Base-by-base conservation (phyloP, 495 filamentous ascomycete genomes). In the Cenococcum geophilum region DNA sequence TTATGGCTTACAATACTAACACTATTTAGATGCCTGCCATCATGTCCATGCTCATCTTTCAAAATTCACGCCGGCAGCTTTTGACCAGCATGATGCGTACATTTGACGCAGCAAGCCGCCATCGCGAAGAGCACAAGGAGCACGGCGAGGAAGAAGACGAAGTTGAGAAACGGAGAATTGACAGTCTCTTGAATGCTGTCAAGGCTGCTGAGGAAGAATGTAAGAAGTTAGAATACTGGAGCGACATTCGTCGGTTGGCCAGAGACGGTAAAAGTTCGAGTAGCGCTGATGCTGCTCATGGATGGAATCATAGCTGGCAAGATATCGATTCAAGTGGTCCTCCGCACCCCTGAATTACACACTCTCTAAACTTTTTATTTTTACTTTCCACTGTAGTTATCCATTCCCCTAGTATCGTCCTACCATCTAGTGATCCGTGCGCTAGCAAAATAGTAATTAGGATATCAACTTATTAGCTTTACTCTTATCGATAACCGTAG, bases 1-100 rank as follows among this genome's bases (percentile, higher is more conserved):
- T 45, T 4, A 45, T 45, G 11, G 11, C 18, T 14, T 45, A 16
- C 18, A 45, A 45, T 35, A 47, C 64, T 71, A 59, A 68, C n/a
- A 20, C 56, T 52, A 9, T 32, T 34, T 34, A 78, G 76, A 92
- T 97, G 75, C 87, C 88, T 23, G 81, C 87, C 21, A 89, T 97
- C 65, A 92, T 97, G 88, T 71, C 81, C 1, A 74, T 85, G 61
- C 90, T 97, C 73, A 79, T 97, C 45, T 97, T 95, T 72, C 92
- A 97, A 73, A 82, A 86, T 20, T 95, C 91, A 0, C 83, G 91
- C 35, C 82, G 88, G 66, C 84, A 89, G 55, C 79, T 97, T 3
- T 75, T 96, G 10, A 75, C 81, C 0, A 76, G 80, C 51, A 75
- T 99, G n/a, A 79, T 84, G 48, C 69, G 80, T 40, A 73, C 80